Percentiles rank a stretch among this genome's conserved stretches.
phyloP scores from a whole-genome alignment of 495 filamentous ascomycete genomes.

The Daldinia grandis region DNA sequence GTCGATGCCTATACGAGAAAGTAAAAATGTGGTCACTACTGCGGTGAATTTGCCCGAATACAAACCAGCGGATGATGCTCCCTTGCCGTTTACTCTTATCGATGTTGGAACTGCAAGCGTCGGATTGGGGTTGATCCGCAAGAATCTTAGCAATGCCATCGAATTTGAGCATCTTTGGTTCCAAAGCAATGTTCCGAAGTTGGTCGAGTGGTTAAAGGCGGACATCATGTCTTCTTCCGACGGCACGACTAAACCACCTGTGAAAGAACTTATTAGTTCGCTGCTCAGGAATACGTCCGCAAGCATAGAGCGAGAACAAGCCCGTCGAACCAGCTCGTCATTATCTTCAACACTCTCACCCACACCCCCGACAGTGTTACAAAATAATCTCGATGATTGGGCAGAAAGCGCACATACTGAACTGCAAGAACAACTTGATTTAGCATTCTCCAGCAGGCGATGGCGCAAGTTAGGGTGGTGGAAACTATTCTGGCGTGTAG shows the following conservation, averaged over 20 bases:
- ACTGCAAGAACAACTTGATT: slow-evolving; percentile 77
- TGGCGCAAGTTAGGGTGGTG: slow-evolving; percentile 90
- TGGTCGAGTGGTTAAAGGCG: slow-evolving; percentile 75
- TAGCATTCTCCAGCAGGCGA: slow-evolving; percentile 70
- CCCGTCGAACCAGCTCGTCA: slow-evolving; percentile 44
- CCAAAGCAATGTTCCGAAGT: slow-evolving; percentile 68
- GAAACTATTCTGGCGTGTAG: slow-evolving; percentile 93
- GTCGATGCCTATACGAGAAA: slow-evolving; percentile 47
- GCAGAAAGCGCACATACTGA: slow-evolving; percentile 83
- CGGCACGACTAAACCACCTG: slow-evolving; percentile 62
- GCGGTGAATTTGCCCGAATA: slow-evolving; percentile 55
- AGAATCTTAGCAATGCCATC: slow-evolving; percentile 71
- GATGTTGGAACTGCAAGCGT: slow-evolving; percentile 59
- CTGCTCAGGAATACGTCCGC: slow-evolving; percentile 67
- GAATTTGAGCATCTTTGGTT: slow-evolving; percentile 79
- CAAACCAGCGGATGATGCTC: slow-evolving; percentile 43
- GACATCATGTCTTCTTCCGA: slow-evolving; percentile 54
- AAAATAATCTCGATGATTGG: slow-evolving; percentile 70
- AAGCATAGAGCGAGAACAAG: slow-evolving; percentile 61
- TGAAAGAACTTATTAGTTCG: slow-evolving; percentile 74
- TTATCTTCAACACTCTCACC: slow-evolving; percentile 53
- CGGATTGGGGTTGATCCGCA: slow-evolving; percentile 71
- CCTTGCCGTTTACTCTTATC: slow-evolving; percentile 50
- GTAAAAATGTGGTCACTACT: slow-evolving; percentile 47
- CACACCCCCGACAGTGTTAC: slow-evolving; percentile 59